Percentiles rank a stretch among this genome's conserved stretches.
These are phyloP conservation scores for Lentinula raphanica DNA, from an alignment of 768 basidiomycete genomes.

Conservation along the genomic window DNA sequence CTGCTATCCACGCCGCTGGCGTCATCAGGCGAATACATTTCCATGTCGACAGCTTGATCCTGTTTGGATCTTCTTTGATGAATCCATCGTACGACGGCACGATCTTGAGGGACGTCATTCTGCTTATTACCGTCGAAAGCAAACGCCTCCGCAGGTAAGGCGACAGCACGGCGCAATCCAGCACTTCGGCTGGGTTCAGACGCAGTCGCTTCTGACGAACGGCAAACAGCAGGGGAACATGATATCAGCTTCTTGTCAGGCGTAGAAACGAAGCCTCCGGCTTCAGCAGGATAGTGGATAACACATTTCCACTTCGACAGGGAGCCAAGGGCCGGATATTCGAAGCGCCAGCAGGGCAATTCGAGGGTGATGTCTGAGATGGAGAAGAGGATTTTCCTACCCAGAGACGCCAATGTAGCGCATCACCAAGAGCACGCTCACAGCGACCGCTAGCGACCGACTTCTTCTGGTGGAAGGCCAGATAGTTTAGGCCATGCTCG, in stretches of 20 bases:
- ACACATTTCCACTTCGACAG: conserved; percentile 45
- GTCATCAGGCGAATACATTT: neutral
- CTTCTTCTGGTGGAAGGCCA: conserved; percentile 81
- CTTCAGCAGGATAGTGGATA: conserved; percentile 15
- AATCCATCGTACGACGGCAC: neutral
- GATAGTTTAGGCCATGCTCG: conserved; percentile 92
- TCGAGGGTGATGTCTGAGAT: conserved; percentile 18
- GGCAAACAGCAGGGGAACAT: conserved; percentile 5
- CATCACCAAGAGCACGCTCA: conserved; percentile 82
- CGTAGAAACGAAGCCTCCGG: conserved; percentile 7
- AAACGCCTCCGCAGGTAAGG: conserved; percentile 33
- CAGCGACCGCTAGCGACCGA: conserved; percentile 84
- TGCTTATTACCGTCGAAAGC: conserved; percentile 6
- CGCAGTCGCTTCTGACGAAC: neutral
- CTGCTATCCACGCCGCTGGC: neutral
- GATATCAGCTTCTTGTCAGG: conserved; percentile 9
- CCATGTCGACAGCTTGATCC: neutral
- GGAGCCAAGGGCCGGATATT: conserved; percentile 37
- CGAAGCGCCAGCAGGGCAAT: conserved; percentile 15
- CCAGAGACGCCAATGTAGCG: conserved; percentile 90
- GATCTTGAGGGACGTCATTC: neutral
- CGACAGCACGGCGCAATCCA: conserved; percentile 35
- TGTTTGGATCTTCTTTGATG: neutral
- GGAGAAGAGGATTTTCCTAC: conserved; percentile 61
- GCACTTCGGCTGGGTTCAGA: conserved; percentile 11